Conservation (phyloP, 2,329 filamentous ascomycete species). For the Diplodia sapinea region DNA sequence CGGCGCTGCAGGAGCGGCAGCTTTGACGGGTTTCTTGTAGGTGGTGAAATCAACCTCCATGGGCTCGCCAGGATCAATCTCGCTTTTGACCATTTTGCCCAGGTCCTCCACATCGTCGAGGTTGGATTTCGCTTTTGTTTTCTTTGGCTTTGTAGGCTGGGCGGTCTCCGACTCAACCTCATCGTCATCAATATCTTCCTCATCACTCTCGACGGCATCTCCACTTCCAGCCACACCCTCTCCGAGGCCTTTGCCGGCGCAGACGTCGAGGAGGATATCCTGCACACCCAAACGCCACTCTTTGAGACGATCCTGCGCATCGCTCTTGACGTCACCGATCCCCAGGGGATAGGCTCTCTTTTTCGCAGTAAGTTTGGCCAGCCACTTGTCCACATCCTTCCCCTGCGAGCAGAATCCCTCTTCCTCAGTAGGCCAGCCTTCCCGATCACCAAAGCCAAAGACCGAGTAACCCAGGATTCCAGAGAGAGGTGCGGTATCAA, state of each 20-base stretch:
- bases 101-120: constrained; percentile 87
- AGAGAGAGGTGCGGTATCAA: constrained; percentile 84
- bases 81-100: constrained; percentile 61
- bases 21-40: constrained; percentile 60
- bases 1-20: constrained; percentile 47
- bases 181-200: constrained; percentile 63
- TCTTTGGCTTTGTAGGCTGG: constrained; percentile 41
- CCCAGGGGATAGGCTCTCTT: constrained; percentile 90
- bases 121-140: constrained; percentile 48
- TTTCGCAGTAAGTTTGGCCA: constrained; percentile 88
- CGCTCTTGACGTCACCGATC: constrained; percentile 82
- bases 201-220: constrained; percentile 82
- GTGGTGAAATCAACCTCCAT: constrained; percentile 89
- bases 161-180: constrained; percentile 43
- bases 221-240: constrained; percentile 79
- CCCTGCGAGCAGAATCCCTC: constrained; percentile 95
- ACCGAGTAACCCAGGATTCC: constrained; percentile 84
- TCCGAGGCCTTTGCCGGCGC: constrained; percentile 61
- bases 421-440: constrained; percentile 89
- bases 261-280: constrained; percentile 69
- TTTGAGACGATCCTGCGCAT: constrained; percentile 67
- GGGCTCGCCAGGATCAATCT: constrained; percentile 48
- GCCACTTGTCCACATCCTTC: constrained; percentile 89
- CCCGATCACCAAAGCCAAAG: constrained; percentile 89
- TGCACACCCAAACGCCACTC: constrained; percentile 81